Evolutionary conservation across 1,284 basidiomycete species (phyloP), one percentile per base, ranked within the genome.

Genomic region (Hymenochaete sp.): DNA sequence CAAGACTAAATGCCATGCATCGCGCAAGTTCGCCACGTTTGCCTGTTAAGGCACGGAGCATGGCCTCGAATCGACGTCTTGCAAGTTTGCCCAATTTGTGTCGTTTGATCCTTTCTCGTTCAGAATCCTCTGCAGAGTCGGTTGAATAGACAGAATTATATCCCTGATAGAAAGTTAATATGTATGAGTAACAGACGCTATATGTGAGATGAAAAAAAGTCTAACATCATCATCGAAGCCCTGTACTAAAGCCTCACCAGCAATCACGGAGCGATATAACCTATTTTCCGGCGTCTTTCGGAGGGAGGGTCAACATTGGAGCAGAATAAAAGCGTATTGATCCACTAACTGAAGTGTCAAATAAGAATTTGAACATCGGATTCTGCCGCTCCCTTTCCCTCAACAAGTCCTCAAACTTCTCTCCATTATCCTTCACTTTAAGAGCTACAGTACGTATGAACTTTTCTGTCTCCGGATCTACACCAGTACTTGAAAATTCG

Each of bases 1-100:
- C 90, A 38, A 98, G 70, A 47, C 92, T 91, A 59, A 98, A 98
- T 10, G 86, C 78, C 92, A 98, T 99, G 50, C 87, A 90, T 16
- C 91, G 74, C 16, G 91, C 96, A 31, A 98, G 81, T 59, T 95
- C 90, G 7, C 88, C 91, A 45, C 93, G 71, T 54, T 86, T 84
- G 2, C 91, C 90, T 10, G 81, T 84, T 55, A 98, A 67, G 4
- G 77, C 78, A 14, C 95, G 78, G 24, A 99, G 71, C 82, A 98
- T 92, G 0, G 81, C 79, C 62, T 92, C 86, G 54, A 98, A 91
- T 28, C 93, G 72, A 44, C 75, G 78, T 28, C 82, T 74, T 10
- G 92, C 87, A 11, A 90, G 65, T 56, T 70, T 77, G 1, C 91
- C 90, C 0, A 98, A 71, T 21, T 69, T 69, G 29, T 71, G 82